Base-by-base conservation (phyloP, 1,284 basidiomycete genomes). In the Moesziomyces sp. region DNA sequence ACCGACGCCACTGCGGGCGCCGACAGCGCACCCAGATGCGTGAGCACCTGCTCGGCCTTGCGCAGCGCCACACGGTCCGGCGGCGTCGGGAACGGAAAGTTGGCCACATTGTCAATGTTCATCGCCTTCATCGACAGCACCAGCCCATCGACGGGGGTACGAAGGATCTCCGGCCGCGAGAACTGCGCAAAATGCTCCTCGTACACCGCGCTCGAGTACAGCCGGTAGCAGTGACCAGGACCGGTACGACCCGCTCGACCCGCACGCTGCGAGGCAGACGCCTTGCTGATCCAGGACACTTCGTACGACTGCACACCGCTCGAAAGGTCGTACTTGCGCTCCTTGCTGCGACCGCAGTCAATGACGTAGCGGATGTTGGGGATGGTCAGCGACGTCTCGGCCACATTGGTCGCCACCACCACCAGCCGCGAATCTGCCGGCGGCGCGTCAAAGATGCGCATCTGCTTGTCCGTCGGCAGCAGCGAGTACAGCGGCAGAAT, bases 121-220 rank as follows among this genome's bases (percentile, higher is more conserved):
- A 99, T 98, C 83, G 91, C 91, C 87, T 99, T 99, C 97, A 99
- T 99, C 85, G 97, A 94, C 38, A 99, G 87, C 13, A 99, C 93
- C 24, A 99, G 90, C 0, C 95, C 95, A 79, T 99, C 97, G 78
- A 99, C 96, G 0, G 97, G 96, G 86, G 93, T 95, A 28, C 96
- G 91, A 46, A 95, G 87, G 68, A 99, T 97, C 85, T 99, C 97
- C 2, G 97, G 96, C 64, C 90, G 86, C 0, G 93, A 89, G 85
- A 97, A 97, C 62, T 90, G 86, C 28, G 91, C 89, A 82, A 99
- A 97, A 85, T 96, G 90, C 79, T 96, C 90, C 83, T 99, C 97
- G 83, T 89, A 99, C 10, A 99, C 86, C 0, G 90, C 89, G 64
- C 88, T 89, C 11, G 88, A 89, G 84, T 91, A 92, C 3, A 92